Percentiles rank a stretch among this genome's conserved stretches.
phyloP scores from a whole-genome alignment of 1,284 basidiomycete species.

The Leccinum subfulvum region DNA sequence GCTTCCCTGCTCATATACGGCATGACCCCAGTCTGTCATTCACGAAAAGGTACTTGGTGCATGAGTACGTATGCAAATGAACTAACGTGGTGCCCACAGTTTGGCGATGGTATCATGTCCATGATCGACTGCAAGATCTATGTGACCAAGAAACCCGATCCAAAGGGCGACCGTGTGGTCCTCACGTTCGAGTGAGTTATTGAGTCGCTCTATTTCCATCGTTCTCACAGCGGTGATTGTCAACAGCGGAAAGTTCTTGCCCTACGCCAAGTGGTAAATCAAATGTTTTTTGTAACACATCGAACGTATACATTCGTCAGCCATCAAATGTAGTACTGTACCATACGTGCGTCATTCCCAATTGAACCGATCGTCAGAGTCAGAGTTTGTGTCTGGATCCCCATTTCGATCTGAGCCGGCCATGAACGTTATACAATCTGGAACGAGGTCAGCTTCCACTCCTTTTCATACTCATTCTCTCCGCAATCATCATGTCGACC shows the following conservation, averaged over 20 bases:
- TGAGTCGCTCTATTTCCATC: not conserved
- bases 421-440: slow-evolving; percentile 2
- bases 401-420: slow-evolving; percentile 13
- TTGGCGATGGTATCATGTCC: slow-evolving; percentile 90
- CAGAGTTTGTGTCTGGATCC: not conserved
- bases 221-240: slow-evolving; percentile 8
- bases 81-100: slow-evolving; percentile 42
- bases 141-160: slow-evolving; percentile 73
- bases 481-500: slow-evolving; percentile 9
- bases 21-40: slow-evolving; percentile 62
- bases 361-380: slow-evolving; percentile 9
- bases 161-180: slow-evolving; percentile 80
- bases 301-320: not conserved
- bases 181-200: slow-evolving; percentile 78
- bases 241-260: slow-evolving; percentile 69
- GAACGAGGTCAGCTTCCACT: slow-evolving; percentile 9
- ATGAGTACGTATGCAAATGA: not conserved
- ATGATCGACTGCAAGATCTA: slow-evolving; percentile 84
- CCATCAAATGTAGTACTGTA: not conserved
- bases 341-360: slow-evolving; percentile 13
- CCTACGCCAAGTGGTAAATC: slow-evolving; percentile 63
- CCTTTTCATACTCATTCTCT: not conserved
- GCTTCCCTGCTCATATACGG: not conserved
- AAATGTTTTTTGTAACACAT: slow-evolving; percentile 1
- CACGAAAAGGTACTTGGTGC: slow-evolving; percentile 70